Conservation (phyloP, 2,329 filamentous ascomycete genomes). For the Epichloe sylvatica region DNA sequence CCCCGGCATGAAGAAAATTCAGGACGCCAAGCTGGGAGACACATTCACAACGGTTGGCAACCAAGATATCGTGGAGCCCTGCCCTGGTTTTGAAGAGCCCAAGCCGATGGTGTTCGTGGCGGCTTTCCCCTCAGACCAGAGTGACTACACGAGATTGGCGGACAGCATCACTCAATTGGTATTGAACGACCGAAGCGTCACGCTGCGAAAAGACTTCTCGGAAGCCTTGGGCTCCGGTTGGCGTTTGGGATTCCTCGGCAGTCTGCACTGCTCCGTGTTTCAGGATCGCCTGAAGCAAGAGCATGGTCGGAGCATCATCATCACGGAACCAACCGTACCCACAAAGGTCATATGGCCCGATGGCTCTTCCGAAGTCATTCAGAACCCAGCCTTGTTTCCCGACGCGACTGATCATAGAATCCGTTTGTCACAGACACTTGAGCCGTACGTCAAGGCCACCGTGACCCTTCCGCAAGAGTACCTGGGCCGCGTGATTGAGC, state of each 20-base stretch:
- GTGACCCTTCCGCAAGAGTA: slow-evolving; percentile 91
- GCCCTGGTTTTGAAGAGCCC: slow-evolving; percentile 89
- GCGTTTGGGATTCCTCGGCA: slow-evolving; percentile 90
- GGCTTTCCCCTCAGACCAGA: slow-evolving; percentile 84
- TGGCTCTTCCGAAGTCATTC: slow-evolving; percentile 64
- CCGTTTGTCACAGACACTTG: slow-evolving; percentile 31
- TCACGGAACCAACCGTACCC: slow-evolving; percentile 89
- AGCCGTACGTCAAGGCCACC: slow-evolving; percentile 55
- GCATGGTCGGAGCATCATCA: slow-evolving; percentile 87
- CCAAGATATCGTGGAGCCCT: slow-evolving; percentile 62
- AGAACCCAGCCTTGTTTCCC: slow-evolving; percentile 80
- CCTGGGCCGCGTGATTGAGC: slow-evolving; percentile 82
- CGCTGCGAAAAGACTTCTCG: slow-evolving; percentile 83
- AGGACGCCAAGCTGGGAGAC: slow-evolving; percentile 91
- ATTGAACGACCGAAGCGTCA: slow-evolving; percentile 90
- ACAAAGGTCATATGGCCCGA: slow-evolving; percentile 71
- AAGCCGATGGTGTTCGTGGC: slow-evolving; percentile 99
- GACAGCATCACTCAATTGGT: slow-evolving; percentile 91
- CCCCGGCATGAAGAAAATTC: slow-evolving; percentile 91
- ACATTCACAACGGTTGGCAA: slow-evolving; percentile 76
- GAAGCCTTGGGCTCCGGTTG: slow-evolving; percentile 89
- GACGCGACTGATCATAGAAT: slow-evolving; percentile 41
- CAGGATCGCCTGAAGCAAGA: slow-evolving; percentile 90
- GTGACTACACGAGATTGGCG: slow-evolving; percentile 72
- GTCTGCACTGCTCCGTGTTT: slow-evolving; percentile 95